Base-by-base conservation (phyloP, 805 yeast species). In the Yueomyces sp. region DNA sequence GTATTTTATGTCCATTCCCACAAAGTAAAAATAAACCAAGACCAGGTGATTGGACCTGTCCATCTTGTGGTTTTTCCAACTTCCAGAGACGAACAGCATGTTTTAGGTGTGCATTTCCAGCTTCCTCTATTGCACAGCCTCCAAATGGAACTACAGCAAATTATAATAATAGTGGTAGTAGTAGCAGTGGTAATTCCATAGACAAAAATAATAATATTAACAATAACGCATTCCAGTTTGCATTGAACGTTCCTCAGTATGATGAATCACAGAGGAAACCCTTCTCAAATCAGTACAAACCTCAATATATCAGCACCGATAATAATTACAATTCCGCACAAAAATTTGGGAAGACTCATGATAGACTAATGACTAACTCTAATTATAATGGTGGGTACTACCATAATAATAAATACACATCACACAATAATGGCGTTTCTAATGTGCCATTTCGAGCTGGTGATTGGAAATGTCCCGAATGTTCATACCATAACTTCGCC, bases 1-100 rank as follows among this genome's bases (percentile, higher is more conserved):
- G 83, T 37, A 73, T 88, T 38, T 66, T 88, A 47, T 73, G 85
- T 0, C 86, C 94, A 3, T 88, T 88, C 64, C 95, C 96, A 12
- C 77, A 81, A 31, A 74, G 79, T 34, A 82, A 85, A 51, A 87
- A 88, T 62, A 72, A 92, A 53, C 95, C 95, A 27, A 72, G 96
- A 56, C 96, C 96, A 0, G 96, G 96, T 26, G 96, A 88, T 60
- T 88, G 96, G 96, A 85, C 84, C n/a, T 88, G 96, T 62, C 95
- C 95, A 28, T 79, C 88, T 5, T 88, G 96, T 69, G 95, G 96
- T 1, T 88, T 88, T 56, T 84, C 94, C 28, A 88, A 88, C 62
- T 88, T 88, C 65, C 96, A 88, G 64, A 75, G 96, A 55, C 74
- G 96, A 62, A 83, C 94, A 2, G 94, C 94, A 2, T 88, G 96